Evolutionary conservation across 495 filamentous ascomycete species (phyloP), one percentile per base, ranked within the genome.

Genomic region (Recurvomyces mirabilis): DNA sequence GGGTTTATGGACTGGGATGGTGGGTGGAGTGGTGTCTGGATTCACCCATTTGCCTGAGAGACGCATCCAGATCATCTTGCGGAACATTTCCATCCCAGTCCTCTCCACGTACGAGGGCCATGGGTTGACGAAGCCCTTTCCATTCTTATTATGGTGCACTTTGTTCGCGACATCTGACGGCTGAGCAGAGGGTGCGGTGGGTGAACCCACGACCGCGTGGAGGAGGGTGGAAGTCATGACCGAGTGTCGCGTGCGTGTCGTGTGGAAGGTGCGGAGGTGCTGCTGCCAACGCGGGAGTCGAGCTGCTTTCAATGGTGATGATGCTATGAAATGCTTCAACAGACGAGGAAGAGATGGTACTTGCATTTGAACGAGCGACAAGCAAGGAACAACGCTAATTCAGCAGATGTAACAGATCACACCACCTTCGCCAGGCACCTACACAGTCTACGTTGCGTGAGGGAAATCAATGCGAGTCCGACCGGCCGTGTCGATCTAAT

Each of bases 1-100:
- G 2, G 88, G 86, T 46, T 72, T 73, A 44, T 69, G 71, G 17
- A 88, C 75, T 3, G 77, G 66, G 13, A 88, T 76, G 3, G 75
- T 82, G 15, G 75, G 80, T 14, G 73, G 74, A 2, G 70, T 79
- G 10, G 73, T 83, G 55, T 77, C 68, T 13, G 80, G 79, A 6
- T 60, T 52, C 39, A 81, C 79, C 25, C 61, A 60, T 44, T 71
- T 64, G 15, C 84, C 83, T 9, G 63, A 68, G 3, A 83, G 7
- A 20, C 66, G 64, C 28, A 80, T 69, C 59, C 74, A 82, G 35
- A 47, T 4, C 2, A 50, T 43, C 25, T 33, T 34, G 26, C 22
- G 14, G 13, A 40, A 15, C 12, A 53, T 43, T 15, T 43, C n/a
- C 9, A 32, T 38, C 12, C 30, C 43, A 18, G 21, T 55, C 5